Evolutionary conservation across 139 green algal species (phyloP), one percentile per base, ranked within the genome.

Genomic region (Desmodesmus armatus): DNA sequence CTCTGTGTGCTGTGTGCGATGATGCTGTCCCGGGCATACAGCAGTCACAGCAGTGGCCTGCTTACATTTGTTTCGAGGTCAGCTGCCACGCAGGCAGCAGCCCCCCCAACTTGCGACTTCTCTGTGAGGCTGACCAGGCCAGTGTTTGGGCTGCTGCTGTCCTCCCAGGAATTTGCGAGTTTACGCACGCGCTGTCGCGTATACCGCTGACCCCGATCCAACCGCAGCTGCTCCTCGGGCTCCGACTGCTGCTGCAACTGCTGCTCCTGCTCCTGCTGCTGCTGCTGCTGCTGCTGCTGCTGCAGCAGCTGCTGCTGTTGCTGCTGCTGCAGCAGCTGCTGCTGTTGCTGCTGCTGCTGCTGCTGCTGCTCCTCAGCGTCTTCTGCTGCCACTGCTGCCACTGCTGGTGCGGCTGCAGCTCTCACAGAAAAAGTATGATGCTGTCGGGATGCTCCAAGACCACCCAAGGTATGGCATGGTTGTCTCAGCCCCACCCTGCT

Each of bases 81-180:
- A 33, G 69, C 37, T 31, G 33, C 40, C 29, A 55, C 69, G 41
- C 71, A 63, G 15, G 43, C 71, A 40, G 43, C 71, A 29, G 71
- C 71, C 27, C 4, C 27, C 19, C 31, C 71, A 60, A 29, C 44
- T 5, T 58, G n/a, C 5, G 39, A 44, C 25, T 40, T 37, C 37
- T 33, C 21, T n/a, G 69, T 77, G 23, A 77, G 31, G 37, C 40
- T 6, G 2, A 77, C 41, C 19, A 79, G 71, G 47, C 43, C 71
- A 23, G 71, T 79, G 43, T 63, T 62, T 3, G 71, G 71, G 27
- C 39, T 55, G 33, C 65, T 69, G 3, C n/a, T 69, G n/a, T 69
- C 60, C n/a, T 69, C 37, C 60, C 60, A 69, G 17, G 60, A 5
- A 2, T n/a, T 29, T 69, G 60, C 60, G 35, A n/a, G 7, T n/a